Evolutionary conservation across 83 land plant species (phyloP).

Genomic region (Picea mariana): DNA sequence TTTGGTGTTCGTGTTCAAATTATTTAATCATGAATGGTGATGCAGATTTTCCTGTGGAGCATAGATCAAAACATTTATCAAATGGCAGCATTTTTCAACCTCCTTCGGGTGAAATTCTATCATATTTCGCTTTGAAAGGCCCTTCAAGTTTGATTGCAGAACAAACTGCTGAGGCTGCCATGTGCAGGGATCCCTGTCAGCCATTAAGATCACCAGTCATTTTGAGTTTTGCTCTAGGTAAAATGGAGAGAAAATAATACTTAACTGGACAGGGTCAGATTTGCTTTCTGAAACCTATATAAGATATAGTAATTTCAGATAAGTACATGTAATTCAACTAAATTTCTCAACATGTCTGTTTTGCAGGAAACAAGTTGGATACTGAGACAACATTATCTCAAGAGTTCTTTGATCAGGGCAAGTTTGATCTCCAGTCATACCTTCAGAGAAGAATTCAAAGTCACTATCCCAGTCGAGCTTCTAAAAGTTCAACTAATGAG

Average conservation of each 20-base stretch:
- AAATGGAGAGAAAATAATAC: not conserved
- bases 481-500: not conserved
- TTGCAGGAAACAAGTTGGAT: constrained; percentile 7
- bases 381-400: not conserved
- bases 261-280: not conserved
- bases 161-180: not conserved
- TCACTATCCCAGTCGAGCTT: not conserved
- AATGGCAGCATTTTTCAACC: not conserved
- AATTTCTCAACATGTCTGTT: not conserved
- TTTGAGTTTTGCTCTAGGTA: constrained; percentile 8
- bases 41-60: not conserved
- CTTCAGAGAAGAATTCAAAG: not conserved
- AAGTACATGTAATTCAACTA: no score
- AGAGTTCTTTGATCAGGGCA: constrained; percentile 4
- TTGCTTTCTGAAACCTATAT: not conserved
- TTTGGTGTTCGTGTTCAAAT: not conserved
- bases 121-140: not conserved
- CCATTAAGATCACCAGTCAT: not conserved
- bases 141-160: not conserved
- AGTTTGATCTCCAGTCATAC: constrained; percentile 1
- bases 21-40: not conserved
- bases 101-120: not conserved
- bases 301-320: no score
- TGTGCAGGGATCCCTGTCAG: no score
- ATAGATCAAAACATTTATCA: not conserved